Evolutionary conservation across 371 early-diverging fungal species (phyloP), one percentile per base, ranked within the genome.

Genomic region (Apophysomyces ossiformis): DNA sequence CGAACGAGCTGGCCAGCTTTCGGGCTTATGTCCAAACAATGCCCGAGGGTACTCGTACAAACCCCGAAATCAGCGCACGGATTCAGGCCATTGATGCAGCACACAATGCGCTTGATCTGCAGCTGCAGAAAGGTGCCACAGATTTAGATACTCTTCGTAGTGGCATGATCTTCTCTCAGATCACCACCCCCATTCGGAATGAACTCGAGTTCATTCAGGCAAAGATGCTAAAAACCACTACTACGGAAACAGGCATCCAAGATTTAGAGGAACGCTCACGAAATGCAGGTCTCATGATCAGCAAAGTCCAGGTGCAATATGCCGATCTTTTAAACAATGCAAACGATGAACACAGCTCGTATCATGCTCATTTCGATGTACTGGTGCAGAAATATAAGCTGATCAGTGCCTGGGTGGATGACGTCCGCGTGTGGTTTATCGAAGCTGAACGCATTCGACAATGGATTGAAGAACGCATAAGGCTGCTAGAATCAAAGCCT

Each of bases 391-490:
- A 76, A 47, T 76, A 76, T 41, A 56, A 70, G 13, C 64, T 75
- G 8, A 82, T 85, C 18, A 50, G 67, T 8, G 63, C 69, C 35
- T 85, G 86, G 86, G 83, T 84, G 37, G 79, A 82, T 57, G 76
- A 83, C 64, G 81, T 83, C 1, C 73, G 81, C 8, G 67, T 77
- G 0, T 83, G 84, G 81, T 81, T 83, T 56, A 68, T 66, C 2
- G 81, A 81, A 57, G 84, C 84, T n/a, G 74, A 79, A 57, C 70
- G 81, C 1, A 83, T 83, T 36, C 73, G 81, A 15, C 60, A 70
- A 46, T 83, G 84, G 85, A 77, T 84, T 15, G 76, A 78, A 1
- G 63, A 72, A 21, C 75, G 82, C n/a, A 76, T 78, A n/a, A 69
- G 71, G 1, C 70, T 69, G 16, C 63, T 85, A 21, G 74, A 79